Base-by-base conservation (phyloP, 1,139 yeast species). In the Zygoascus sp. region DNA sequence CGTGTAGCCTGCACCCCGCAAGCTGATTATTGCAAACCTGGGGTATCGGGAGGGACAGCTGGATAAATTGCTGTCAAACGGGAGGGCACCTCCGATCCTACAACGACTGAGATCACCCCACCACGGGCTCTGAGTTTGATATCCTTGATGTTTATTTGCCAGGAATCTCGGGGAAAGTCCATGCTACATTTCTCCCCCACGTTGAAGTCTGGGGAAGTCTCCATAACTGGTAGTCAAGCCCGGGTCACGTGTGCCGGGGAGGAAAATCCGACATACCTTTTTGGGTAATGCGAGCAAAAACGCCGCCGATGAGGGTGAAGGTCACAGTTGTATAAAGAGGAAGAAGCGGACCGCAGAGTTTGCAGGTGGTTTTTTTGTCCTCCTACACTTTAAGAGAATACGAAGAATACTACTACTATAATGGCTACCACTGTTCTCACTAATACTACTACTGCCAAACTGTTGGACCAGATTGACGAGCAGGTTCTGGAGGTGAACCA, bases 401-500 rank as follows among this genome's bases (percentile, higher is more conserved):
- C 7, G 38, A 19, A 20, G 22, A 5, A 4, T n/a, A n/a, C n/a
- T n/a, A n/a, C n/a, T n/a, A n/a, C n/a, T n/a, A 25, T n/a, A 25
- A 25, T 25, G 28, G 28, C 28, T 6, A 30, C 34, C 13, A 16
- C n/a, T n/a, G 34, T 30, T 13, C 20, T 32, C 15, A 32, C 27
- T 35, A 25, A 32, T 32, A 13, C 38, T 10, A 20, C 22, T 15
- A n/a, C 20, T 27, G 45, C 40, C 23, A 42, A 42, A 27, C 21
- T 42, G 13, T 43, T 51, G 41, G 54, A 51, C 20, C 58, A 56
- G 46, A 61, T 58, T 44, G 56, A 51, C 44, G 53, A 50, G 19
- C 50, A 46, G 13, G 66, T 70, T 15, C 72, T 68, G 50, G 63
- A 64, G n/a, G 60, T 71, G 25, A 71, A 71, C 50, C 58, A 58